These are phyloP conservation scores for Penicillium italicum DNA, from an alignment of 2,329 filamentous ascomycete genomes.

Conservation along the genomic window DNA sequence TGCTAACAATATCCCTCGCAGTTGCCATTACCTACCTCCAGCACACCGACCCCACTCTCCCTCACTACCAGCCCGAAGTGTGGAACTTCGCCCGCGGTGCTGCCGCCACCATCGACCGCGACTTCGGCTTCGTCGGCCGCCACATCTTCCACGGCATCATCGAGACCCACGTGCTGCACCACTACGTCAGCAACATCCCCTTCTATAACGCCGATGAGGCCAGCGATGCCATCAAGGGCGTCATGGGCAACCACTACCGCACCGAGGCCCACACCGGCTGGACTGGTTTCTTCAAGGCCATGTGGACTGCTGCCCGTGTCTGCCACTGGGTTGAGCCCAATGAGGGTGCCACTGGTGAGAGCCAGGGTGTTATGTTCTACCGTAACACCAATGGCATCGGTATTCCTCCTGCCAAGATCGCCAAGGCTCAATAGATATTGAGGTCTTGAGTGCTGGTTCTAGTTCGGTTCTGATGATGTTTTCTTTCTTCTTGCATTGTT, in stretches of 20 bases:
- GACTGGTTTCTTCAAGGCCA: slow-evolving; percentile 74
- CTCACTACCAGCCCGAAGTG: slow-evolving; percentile 79
- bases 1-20: slow-evolving; percentile 34
- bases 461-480: neutral
- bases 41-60: slow-evolving; percentile 91
- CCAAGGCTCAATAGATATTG: slow-evolving; percentile 5
- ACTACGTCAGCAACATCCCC: slow-evolving; percentile 93
- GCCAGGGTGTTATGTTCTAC: slow-evolving; percentile 87
- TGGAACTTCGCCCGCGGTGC: slow-evolving; percentile 95
- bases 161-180: slow-evolving; percentile 96
- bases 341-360: slow-evolving; percentile 72
- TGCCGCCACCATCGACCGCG: slow-evolving; percentile 92
- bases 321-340: slow-evolving; percentile 98
- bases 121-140: slow-evolving; percentile 93
- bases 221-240: slow-evolving; percentile 83
- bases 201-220: slow-evolving; percentile 97
- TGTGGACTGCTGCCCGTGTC: slow-evolving; percentile 77
- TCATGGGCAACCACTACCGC: slow-evolving; percentile 97
- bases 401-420: slow-evolving; percentile 51
- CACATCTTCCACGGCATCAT: slow-evolving; percentile 91
- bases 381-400: slow-evolving; percentile 89
- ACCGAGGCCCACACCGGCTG: slow-evolving; percentile 72
- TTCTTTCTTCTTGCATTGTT: slow-evolving; percentile 1
- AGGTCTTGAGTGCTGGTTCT: neutral
- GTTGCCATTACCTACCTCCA: slow-evolving; percentile 97